These are phyloP conservation scores for Leishmania turanica DNA, from an alignment of 208 protist species.

Conservation along the genomic window DNA sequence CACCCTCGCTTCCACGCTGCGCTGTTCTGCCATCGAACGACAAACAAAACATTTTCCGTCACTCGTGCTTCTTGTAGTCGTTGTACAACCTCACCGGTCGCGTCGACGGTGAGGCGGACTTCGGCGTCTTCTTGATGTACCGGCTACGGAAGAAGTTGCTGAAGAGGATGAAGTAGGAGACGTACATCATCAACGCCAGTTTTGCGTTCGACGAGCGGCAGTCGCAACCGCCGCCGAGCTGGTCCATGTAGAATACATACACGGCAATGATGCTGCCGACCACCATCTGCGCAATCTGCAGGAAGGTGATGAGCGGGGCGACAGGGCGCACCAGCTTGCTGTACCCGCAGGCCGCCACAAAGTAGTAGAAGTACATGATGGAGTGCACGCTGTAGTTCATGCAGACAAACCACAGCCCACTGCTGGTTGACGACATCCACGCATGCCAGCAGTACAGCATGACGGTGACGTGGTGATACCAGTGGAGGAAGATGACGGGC, in stretches of 20 bases:
- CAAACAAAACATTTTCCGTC: neutral
- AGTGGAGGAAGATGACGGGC: slow-evolving; percentile 81
- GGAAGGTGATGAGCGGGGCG: slow-evolving; percentile 72
- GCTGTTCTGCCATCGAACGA: too few relatives aligned
- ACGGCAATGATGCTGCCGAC: slow-evolving; percentile 67
- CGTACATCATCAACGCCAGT: slow-evolving; percentile 83
- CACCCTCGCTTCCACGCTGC: neutral
- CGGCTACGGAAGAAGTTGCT: slow-evolving; percentile 65
- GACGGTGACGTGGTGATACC: slow-evolving; percentile 91
- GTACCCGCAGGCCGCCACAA: slow-evolving; percentile 47
- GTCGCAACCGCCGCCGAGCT: slow-evolving; percentile 50
- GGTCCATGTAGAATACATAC: slow-evolving; percentile 41
- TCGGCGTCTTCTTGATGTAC: slow-evolving; percentile 43
- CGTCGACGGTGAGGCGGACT: slow-evolving; percentile 13
- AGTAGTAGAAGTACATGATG: slow-evolving; percentile 96
- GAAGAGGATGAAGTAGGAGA: slow-evolving; percentile 88
- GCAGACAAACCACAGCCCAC: slow-evolving; percentile 72
- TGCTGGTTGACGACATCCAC: slow-evolving; percentile 29
- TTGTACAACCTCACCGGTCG: neutral
- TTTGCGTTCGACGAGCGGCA: slow-evolving; percentile 37
- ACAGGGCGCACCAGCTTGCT: slow-evolving; percentile 49
- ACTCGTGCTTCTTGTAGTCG: neutral
- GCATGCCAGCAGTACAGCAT: slow-evolving; percentile 90
- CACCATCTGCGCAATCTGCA: slow-evolving; percentile 91
- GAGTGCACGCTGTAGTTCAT: slow-evolving; percentile 94